Evolutionary conservation across 2,329 filamentous ascomycete species (phyloP).

Genomic region (Pseudogymnoascus sp.): DNA sequence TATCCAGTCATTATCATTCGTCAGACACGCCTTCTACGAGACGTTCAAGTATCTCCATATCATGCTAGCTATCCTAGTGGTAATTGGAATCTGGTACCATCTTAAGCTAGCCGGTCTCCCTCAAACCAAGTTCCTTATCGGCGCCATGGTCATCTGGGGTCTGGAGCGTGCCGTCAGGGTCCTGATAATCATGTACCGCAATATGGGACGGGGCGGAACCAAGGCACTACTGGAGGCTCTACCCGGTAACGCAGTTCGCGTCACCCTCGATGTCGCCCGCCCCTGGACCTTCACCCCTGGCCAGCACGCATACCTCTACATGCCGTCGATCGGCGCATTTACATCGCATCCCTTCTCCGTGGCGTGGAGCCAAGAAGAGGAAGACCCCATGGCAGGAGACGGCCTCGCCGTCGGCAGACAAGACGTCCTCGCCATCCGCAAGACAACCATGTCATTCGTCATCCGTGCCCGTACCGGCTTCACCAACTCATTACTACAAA

Average conservation of each 20-base stretch:
- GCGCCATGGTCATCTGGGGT: conserved; percentile 58
- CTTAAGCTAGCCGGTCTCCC: conserved; percentile 45
- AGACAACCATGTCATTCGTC: conserved; percentile 61
- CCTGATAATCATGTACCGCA: conserved; percentile 53
- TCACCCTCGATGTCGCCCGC: conserved; percentile 65
- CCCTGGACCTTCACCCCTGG: conserved; percentile 70
- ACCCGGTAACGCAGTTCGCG: conserved; percentile 64
- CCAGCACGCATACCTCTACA: conserved; percentile 73
- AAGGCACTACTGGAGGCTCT: conserved; percentile 65
- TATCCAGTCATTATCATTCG: conserved; percentile 60
- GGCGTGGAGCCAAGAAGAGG: conserved; percentile 65
- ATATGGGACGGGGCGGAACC: conserved; percentile 58
- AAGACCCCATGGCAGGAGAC: conserved; percentile 43
- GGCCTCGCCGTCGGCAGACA: conserved; percentile 48
- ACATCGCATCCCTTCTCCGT: conserved; percentile 75
- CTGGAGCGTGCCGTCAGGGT: conserved; percentile 55
- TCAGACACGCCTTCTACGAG: conserved; percentile 74
- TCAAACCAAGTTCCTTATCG: conserved; percentile 52
- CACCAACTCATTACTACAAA: conserved; percentile 61
- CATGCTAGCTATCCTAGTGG: conserved; percentile 46
- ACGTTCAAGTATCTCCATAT: conserved; percentile 69
- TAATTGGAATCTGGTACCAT: conserved; percentile 62
- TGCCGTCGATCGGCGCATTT: conserved; percentile 63
- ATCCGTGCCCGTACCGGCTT: conserved; percentile 67
- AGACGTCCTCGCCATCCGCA: conserved; percentile 51